Evolutionary conservation across 176 grass and related monocot species (phyloP).

Genomic region (Cenchrus purpureus): DNA sequence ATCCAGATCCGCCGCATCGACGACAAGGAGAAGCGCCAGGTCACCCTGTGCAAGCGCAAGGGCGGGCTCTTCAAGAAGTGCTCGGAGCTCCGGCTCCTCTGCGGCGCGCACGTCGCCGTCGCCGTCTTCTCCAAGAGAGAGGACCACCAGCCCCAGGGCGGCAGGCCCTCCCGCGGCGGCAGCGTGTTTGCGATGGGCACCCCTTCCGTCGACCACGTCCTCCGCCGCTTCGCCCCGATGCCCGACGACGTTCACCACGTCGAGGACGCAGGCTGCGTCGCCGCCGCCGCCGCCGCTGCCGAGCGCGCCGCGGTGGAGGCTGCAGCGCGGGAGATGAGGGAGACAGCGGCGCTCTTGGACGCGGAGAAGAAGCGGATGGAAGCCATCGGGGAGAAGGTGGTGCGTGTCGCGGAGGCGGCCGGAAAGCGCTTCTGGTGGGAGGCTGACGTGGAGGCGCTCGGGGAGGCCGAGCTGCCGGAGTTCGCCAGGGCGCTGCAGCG

Average conservation of each 20-base stretch:
- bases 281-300: background rate
- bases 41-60: constrained; percentile 49
- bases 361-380: background rate
- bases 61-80: constrained; percentile 63
- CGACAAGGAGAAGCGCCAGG: constrained; percentile 10
- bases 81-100: constrained; percentile 58
- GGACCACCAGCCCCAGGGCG: background rate
- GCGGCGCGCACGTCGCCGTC: constrained; percentile 52
- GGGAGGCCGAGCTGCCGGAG: constrained; percentile 6
- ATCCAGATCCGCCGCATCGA: constrained; percentile 31
- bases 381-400: background rate
- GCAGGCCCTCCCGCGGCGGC: background rate
- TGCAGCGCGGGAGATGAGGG: background rate
- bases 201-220: constrained; percentile 17
- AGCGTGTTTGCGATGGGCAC: background rate
- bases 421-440: constrained; percentile 21
- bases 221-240: background rate
- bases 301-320: background rate
- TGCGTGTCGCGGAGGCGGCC: background rate
- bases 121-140: constrained; percentile 49
- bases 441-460: background rate
- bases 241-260: background rate
- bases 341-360: background rate
- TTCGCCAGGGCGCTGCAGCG: constrained; percentile 1
- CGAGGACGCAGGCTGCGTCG: too few species aligned